These are phyloP conservation scores for Scheffersomyces insectosa DNA, from an alignment of 1,139 yeast species.

Conservation along the genomic window DNA sequence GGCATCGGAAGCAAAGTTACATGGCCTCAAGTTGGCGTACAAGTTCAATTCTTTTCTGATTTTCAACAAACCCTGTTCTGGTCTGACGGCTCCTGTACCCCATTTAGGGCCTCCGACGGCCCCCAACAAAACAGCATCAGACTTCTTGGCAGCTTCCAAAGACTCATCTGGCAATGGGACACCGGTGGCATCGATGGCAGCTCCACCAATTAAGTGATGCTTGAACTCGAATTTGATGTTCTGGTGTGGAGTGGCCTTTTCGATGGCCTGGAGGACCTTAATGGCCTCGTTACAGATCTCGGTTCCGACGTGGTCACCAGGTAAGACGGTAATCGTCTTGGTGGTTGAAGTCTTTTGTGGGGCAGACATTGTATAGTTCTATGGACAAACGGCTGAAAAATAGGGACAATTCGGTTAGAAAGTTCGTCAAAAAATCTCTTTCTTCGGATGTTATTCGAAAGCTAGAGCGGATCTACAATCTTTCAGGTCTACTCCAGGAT, in stretches of 20 bases:
- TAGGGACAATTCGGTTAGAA: too few relatives aligned
- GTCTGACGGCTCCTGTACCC: slow-evolving; percentile 94
- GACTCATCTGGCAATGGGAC: slow-evolving; percentile 88
- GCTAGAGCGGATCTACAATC: too few relatives aligned
- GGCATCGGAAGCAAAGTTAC: slow-evolving; percentile 88
- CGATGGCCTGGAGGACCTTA: slow-evolving; percentile 82
- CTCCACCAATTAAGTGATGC: slow-evolving; percentile 92
- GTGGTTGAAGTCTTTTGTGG: slow-evolving; percentile 15
- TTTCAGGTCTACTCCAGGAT: too few relatives aligned
- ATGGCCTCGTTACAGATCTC: slow-evolving; percentile 90
- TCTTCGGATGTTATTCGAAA: too few relatives aligned
- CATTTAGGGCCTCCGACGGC: slow-evolving; percentile 99
- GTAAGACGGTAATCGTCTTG: slow-evolving; percentile 80
- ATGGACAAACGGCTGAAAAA: too few relatives aligned
- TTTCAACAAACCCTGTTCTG: slow-evolving; percentile 92
- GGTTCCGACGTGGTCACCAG: slow-evolving; percentile 97
- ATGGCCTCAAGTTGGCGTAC: slow-evolving; percentile 95
- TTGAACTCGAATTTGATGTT: slow-evolving; percentile 70
- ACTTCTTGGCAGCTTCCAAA: slow-evolving; percentile 76
- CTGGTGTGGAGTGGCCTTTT: slow-evolving; percentile 55
- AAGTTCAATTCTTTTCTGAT: slow-evolving; percentile 92
- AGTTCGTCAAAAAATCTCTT: too few relatives aligned
- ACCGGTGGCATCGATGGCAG: slow-evolving; percentile 97
- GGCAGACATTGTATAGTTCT: slow-evolving; percentile 4
- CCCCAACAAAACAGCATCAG: slow-evolving; percentile 93